Base-by-base conservation (phyloP, 2,329 filamentous ascomycete genomes). In the Penicillium sp. region DNA sequence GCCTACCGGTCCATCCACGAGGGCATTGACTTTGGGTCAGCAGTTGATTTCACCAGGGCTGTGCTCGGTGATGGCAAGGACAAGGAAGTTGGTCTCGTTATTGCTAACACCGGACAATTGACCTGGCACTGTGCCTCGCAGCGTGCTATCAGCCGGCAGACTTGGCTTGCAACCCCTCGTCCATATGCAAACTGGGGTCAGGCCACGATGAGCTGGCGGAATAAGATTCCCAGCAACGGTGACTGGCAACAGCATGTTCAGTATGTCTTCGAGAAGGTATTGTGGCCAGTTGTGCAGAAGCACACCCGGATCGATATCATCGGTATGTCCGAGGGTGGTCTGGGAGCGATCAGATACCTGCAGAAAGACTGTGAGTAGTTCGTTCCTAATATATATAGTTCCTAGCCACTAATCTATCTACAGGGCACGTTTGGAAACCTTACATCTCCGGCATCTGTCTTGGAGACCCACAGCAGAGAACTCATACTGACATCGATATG, bases 61-160 rank as follows among this genome's bases (percentile, higher is more conserved):
- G 69, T 84, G 14, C 72, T 78, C 35, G 53, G 54, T 3, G 50
- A 59, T 2, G 39, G 39, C 27, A 51, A 42, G 53, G 37, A 45
- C 50, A 50, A 37, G 54, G 75, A 79, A 21, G 27, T 68, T 0
- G 63, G 71, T 3, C 77, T 97, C 55, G 76, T 97, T 27, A 78
- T 96, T 26, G 85, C 91, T 46, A 97, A 96, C 70, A 80, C 86
- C 4, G 91, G 91, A 4, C 87, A 96, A 75, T 78, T 90, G 19
- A 79, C 88, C 66, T 97, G 91, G 87, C 91, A 89, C 72, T 85
- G 89, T 42, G 81, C 84, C 51, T 81, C 81, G 1, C 75, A 81
- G 51, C 81, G 83, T 49, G 80, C 86, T 0, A 78, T 96, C 59
- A 89, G 85, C 1, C 71, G 81, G 1, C 69, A 70, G 0, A 82